Conservation (phyloP, 2,329 filamentous ascomycete species). For the Aspergillus sergii region DNA sequence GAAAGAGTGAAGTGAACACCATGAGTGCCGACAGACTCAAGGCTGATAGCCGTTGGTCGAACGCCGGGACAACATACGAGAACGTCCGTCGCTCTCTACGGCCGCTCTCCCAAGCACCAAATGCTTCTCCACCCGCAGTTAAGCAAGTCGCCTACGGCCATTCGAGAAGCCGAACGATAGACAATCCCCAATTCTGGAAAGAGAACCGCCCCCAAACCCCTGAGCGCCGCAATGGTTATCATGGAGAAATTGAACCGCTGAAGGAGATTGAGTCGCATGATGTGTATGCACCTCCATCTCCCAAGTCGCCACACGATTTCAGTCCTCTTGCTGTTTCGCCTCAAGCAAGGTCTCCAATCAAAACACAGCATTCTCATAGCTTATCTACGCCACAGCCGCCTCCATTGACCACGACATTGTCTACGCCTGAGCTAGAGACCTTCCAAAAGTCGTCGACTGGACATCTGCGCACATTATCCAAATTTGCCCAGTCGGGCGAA, state of each 20-base stretch:
- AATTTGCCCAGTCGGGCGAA: slow-evolving; percentile 73
- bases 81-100: slow-evolving; percentile 76
- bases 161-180: slow-evolving; percentile 65
- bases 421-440: slow-evolving; percentile 73
- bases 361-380: slow-evolving; percentile 33
- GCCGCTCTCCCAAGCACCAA: slow-evolving; percentile 70
- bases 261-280: slow-evolving; percentile 25
- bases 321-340: slow-evolving; percentile 31
- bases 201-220: slow-evolving; percentile 37
- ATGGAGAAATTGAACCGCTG: slow-evolving; percentile 33
- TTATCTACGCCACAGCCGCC: slow-evolving; percentile 35
- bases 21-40: slow-evolving; percentile 48
- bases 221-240: slow-evolving; percentile 30
- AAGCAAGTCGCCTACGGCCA: slow-evolving; percentile 42
- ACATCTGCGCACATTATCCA: slow-evolving; percentile 84
- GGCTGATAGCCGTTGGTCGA: slow-evolving; percentile 31
- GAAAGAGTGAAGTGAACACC: slow-evolving; percentile 70
- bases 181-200: slow-evolving; percentile 50
- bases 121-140: slow-evolving; percentile 43
- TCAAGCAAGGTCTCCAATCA: slow-evolving; percentile 31
- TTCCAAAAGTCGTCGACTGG: slow-evolving; percentile 87
- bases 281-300: slow-evolving; percentile 26
- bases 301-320: slow-evolving; percentile 25
- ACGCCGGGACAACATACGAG: slow-evolving; percentile 68
- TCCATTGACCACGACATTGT: slow-evolving; percentile 51